Evolutionary conservation across 2,329 filamentous ascomycete species (phyloP).

Genomic region (Fusarium sp.): DNA sequence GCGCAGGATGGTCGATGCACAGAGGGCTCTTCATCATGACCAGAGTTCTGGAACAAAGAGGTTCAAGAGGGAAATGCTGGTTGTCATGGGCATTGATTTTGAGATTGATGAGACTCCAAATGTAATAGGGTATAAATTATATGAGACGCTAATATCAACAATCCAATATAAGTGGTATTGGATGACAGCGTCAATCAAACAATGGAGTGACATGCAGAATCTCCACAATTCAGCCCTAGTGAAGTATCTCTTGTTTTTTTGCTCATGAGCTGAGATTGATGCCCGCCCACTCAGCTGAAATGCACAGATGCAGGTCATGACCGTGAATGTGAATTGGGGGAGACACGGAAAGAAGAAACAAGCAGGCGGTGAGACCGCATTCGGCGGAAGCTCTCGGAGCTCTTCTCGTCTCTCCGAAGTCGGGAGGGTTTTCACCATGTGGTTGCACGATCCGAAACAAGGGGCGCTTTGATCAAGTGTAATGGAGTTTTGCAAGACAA

Average conservation of each 20-base stretch:
- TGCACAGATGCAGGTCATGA: neutral
- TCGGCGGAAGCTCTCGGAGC: neutral
- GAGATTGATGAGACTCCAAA: neutral
- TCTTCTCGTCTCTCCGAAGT: neutral
- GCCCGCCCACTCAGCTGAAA: neutral
- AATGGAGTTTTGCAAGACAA: neutral
- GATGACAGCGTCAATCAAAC: neutral
- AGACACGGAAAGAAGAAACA: neutral
- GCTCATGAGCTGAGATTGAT: neutral
- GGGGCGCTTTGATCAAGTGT: neutral
- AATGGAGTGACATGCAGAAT: neutral
- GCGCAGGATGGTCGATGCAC: neutral
- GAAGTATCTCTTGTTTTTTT: neutral
- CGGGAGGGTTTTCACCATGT: neutral
- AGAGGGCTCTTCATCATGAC: neutral
- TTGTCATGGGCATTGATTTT: neutral
- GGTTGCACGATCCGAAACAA: neutral
- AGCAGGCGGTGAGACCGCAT: neutral
- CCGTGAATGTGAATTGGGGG: neutral
- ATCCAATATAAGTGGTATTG: neutral
- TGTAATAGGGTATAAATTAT: neutral
- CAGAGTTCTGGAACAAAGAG: neutral
- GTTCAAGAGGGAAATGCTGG: neutral
- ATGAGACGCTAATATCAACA: neutral
- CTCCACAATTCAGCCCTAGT: constrained; percentile 2